Conservation (phyloP, 2,329 filamentous ascomycete genomes). For the Verticillium alfalfae region DNA sequence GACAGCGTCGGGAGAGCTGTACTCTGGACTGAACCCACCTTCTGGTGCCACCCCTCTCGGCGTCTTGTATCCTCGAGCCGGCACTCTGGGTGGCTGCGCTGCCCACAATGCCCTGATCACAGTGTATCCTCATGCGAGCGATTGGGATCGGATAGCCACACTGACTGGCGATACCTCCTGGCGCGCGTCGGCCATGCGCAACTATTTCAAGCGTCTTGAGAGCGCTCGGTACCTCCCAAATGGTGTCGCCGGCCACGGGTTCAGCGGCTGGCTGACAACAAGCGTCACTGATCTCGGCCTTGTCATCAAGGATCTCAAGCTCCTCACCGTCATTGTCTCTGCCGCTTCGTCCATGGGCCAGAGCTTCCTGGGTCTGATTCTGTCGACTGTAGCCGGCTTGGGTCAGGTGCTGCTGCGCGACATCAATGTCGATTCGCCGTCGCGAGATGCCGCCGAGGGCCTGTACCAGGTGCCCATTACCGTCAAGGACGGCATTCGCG, state of each 20-base stretch:
- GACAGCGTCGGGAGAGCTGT: constrained; percentile 26
- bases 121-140: constrained; percentile 51
- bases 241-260: constrained; percentile 43
- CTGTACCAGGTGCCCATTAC: constrained; percentile 49
- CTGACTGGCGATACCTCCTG: constrained; percentile 58
- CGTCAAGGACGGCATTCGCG: constrained; percentile 34
- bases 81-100: constrained; percentile 43
- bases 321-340: constrained; percentile 20
- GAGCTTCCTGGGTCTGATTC: constrained; percentile 12
- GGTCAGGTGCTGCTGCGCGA: constrained; percentile 20
- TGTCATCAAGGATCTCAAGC: constrained; percentile 20
- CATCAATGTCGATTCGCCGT: constrained; percentile 19
- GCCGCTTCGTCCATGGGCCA: constrained; percentile 22
- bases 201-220: constrained; percentile 53
- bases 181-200: constrained; percentile 53
- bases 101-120: constrained; percentile 57
- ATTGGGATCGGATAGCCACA: constrained; percentile 52
- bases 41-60: constrained; percentile 32
- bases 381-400: constrained; percentile 18
- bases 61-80: constrained; percentile 39
- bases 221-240: constrained; percentile 44
- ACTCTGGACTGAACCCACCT: constrained; percentile 31
- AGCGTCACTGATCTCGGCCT: constrained; percentile 11
- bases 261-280: constrained; percentile 43
- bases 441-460: constrained; percentile 10